Percentiles rank a stretch among this genome's conserved stretches.
Conservation (phyloP, 768 basidiomycete genomes). For the Kwoniella sp. region DNA sequence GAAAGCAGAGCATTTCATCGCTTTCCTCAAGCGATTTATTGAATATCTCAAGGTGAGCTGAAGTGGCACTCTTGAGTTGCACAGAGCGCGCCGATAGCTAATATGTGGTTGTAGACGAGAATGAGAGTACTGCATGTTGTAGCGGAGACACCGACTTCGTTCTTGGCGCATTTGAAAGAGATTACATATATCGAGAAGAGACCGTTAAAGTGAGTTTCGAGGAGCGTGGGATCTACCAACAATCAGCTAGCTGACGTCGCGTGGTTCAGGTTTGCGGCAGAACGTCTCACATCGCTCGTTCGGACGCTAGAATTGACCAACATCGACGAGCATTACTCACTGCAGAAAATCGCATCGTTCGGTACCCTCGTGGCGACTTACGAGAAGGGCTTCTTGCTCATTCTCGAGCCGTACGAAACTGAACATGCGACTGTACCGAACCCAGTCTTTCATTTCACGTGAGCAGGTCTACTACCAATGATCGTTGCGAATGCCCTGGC, state of each 20-base stretch:
- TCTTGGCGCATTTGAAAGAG: slow-evolving; percentile 95
- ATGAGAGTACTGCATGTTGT: slow-evolving; percentile 99
- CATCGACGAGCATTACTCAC: slow-evolving; percentile 83
- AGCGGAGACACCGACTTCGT: slow-evolving; percentile 94
- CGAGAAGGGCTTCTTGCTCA: slow-evolving; percentile 95
- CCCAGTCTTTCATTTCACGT: slow-evolving; percentile 98
- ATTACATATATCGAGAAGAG: slow-evolving; percentile 96
- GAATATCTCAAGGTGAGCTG: slow-evolving; percentile 90
- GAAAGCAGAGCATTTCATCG: slow-evolving; percentile 98
- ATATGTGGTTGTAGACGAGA: slow-evolving; percentile 77
- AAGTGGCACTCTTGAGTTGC: too few species aligned
- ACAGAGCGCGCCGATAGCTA: too few species aligned
- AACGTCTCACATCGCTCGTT: slow-evolving; percentile 89
- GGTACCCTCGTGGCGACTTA: slow-evolving; percentile 97
- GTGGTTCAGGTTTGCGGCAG: slow-evolving; percentile 81
- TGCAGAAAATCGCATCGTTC: slow-evolving; percentile 94
- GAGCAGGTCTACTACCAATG: slow-evolving; percentile 36
- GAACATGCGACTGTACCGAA: slow-evolving; percentile 98
- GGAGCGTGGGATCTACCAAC: too few species aligned
- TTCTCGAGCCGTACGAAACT: slow-evolving; percentile 96
- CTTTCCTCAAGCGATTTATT: slow-evolving; percentile 95
- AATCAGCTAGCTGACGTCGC: neutral
- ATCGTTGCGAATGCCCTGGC: slow-evolving; percentile 11
- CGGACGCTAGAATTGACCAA: slow-evolving; percentile 85
- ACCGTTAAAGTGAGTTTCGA: slow-evolving; percentile 71